Percentiles rank a stretch among this genome's conserved stretches.
These are phyloP conservation scores for Metarhizium sp. DNA, from an alignment of 2,329 filamentous ascomycete genomes.

Conservation along the genomic window DNA sequence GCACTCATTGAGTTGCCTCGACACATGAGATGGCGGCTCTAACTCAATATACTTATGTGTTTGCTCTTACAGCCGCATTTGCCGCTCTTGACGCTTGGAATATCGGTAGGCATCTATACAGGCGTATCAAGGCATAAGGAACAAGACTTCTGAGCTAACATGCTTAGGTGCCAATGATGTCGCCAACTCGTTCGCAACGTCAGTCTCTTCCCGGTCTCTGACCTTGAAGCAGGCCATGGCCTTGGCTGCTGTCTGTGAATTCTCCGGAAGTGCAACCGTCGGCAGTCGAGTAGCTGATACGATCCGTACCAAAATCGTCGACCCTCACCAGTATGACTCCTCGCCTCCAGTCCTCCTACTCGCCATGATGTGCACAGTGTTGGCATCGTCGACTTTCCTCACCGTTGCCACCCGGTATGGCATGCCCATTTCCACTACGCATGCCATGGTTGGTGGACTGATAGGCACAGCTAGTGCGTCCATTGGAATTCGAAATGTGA, in stretches of 20 bases:
- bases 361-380: no score
- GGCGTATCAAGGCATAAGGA: no score
- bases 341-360: no score
- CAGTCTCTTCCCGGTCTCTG: slow-evolving; percentile 34
- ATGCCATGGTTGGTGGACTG: no score
- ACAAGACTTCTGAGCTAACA: neutral
- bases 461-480: no score
- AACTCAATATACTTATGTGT: slow-evolving; percentile 45
- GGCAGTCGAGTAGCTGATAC: slow-evolving; percentile 20
- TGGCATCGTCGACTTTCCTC: no score
- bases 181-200: slow-evolving; percentile 38
- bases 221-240: slow-evolving; percentile 37
- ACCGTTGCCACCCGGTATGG: no score
- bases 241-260: slow-evolving; percentile 33
- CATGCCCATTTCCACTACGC: no score
- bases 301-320: no score
- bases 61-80: slow-evolving; percentile 46
- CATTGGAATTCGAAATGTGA: slow-evolving; percentile 18
- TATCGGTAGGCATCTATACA: slow-evolving; percentile 31
- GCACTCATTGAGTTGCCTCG: no score
- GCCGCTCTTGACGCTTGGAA: slow-evolving; percentile 51
- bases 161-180: slow-evolving; percentile 39
- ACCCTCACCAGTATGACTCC: no score
- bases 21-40: slow-evolving; percentile 12
- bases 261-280: slow-evolving; percentile 31